Percentiles rank a stretch among this genome's conserved stretches.
Conservation (phyloP, 1,284 basidiomycete genomes). For the Clitocybe nebularis region DNA sequence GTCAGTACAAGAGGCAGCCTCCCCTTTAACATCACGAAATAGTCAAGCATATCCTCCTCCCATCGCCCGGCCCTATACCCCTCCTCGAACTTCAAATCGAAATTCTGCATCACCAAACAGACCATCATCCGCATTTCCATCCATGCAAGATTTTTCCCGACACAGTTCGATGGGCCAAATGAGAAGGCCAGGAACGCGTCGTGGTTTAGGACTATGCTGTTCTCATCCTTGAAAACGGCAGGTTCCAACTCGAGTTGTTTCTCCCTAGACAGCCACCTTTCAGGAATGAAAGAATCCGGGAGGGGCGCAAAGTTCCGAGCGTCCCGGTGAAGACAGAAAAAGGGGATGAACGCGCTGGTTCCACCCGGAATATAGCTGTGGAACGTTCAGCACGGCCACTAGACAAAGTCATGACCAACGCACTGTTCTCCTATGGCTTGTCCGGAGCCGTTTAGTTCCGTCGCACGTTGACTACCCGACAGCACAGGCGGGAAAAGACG, state of each 20-base stretch:
- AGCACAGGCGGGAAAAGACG: conserved; percentile 33
- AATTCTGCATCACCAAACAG: conserved; percentile 27
- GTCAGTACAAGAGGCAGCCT: conserved; percentile 25
- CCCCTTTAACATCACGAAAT: conserved; percentile 30
- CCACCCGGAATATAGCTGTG: conserved; percentile 37
- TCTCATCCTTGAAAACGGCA: conserved; percentile 23
- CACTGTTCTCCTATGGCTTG: conserved; percentile 27
- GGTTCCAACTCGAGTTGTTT: conserved; percentile 25
- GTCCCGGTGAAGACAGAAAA: conserved; percentile 37
- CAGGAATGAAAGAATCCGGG: conserved; percentile 37
- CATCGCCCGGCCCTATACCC: conserved; percentile 26
- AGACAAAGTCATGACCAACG: conserved; percentile 11
- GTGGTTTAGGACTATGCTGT: conserved; percentile 22
- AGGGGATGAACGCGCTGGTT: conserved; percentile 34
- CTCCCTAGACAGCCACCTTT: conserved; percentile 32
- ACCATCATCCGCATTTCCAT: conserved; percentile 35
- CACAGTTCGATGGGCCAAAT: conserved; percentile 32
- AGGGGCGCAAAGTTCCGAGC: conserved; percentile 37
- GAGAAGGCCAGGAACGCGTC: conserved; percentile 37
- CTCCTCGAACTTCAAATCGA: conserved; percentile 28
- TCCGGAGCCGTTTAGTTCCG: conserved; percentile 22
- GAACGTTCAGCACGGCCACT: background rate
- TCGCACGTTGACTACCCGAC: conserved; percentile 28
- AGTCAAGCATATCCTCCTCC: conserved; percentile 28
- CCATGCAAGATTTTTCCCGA: conserved; percentile 36